Evolutionary conservation across 1,284 basidiomycete genomes (phyloP).

Genomic region (Chalciporus sp.): DNA sequence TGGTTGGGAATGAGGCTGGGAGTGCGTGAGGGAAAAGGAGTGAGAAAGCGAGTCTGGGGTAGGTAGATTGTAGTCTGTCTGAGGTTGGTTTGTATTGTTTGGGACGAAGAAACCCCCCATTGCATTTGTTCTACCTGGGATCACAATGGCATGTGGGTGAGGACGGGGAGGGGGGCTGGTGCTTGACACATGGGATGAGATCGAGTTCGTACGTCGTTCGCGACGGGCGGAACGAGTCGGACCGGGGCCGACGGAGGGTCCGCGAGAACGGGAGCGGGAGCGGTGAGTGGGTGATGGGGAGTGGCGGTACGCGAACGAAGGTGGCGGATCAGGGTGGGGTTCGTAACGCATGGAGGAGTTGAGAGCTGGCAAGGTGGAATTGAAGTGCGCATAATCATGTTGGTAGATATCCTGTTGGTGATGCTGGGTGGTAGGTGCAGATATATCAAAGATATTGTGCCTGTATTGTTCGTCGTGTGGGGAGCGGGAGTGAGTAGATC

Average conservation of each 20-base stretch:
- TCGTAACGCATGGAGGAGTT: constrained; percentile 64
- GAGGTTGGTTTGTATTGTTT: constrained; percentile 22
- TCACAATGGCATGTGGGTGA: constrained; percentile 57
- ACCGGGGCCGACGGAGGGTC: constrained; percentile 50
- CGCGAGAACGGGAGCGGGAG: constrained; percentile 52
- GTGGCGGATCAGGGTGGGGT: constrained; percentile 43
- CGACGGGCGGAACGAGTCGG: constrained; percentile 50
- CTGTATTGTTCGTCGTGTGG: constrained; percentile 44
- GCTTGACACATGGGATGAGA: constrained; percentile 51
- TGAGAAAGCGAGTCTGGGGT: constrained; percentile 38
- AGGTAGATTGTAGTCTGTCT: constrained; percentile 33
- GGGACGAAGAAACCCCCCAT: constrained; percentile 39
- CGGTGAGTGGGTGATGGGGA: constrained; percentile 38
- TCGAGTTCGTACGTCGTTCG: constrained; percentile 49
- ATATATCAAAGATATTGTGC: constrained; percentile 77
- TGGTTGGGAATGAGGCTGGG: constrained; percentile 15
- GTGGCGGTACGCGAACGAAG: constrained; percentile 31
- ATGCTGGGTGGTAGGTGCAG: constrained; percentile 40
- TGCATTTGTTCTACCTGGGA: constrained; percentile 43
- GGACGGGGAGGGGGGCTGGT: constrained; percentile 47
- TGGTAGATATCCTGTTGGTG: constrained; percentile 31
- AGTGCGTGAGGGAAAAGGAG: constrained; percentile 28
- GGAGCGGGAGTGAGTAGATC: constrained; percentile 34
- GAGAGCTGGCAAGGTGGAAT: constrained; percentile 59
- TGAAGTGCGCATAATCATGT: constrained; percentile 46